Evolutionary conservation across 371 early-diverging fungal genomes (phyloP).

Genomic region (Saksenaea vasiformis): DNA sequence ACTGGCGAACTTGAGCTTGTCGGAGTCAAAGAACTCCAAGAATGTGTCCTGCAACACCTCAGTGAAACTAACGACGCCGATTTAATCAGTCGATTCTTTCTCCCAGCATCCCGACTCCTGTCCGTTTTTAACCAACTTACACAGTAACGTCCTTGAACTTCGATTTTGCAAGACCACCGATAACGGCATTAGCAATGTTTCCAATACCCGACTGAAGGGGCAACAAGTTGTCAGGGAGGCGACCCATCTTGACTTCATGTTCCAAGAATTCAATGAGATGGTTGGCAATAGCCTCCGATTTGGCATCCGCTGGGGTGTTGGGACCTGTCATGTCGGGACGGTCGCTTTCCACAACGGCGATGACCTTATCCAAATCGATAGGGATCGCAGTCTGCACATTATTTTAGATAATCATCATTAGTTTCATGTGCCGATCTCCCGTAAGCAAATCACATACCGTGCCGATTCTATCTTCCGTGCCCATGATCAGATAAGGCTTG

Average conservation of each 20-base stretch:
- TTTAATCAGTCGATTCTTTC: background rate
- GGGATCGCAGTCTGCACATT: slow-evolving; percentile 47
- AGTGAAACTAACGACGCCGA: slow-evolving; percentile 34
- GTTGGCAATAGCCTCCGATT: slow-evolving; percentile 45
- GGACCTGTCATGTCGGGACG: slow-evolving; percentile 52
- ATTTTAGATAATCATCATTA: background rate
- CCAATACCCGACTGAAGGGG: slow-evolving; percentile 60
- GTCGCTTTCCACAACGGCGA: slow-evolving; percentile 50
- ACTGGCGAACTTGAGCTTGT: slow-evolving; percentile 53
- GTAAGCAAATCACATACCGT: slow-evolving; percentile 31
- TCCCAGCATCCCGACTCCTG: slow-evolving; percentile 7
- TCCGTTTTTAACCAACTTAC: slow-evolving; percentile 28
- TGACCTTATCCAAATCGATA: slow-evolving; percentile 49
- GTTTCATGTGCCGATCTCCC: background rate
- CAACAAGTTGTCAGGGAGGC: slow-evolving; percentile 47
- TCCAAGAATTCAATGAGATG: slow-evolving; percentile 56
- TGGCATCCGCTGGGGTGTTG: slow-evolving; percentile 44
- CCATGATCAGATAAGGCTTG: slow-evolving; percentile 52
- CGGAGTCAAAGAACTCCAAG: slow-evolving; percentile 56
- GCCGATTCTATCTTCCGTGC: slow-evolving; percentile 54
- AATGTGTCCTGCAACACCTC: slow-evolving; percentile 57
- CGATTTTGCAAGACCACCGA: slow-evolving; percentile 54
- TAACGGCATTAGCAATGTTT: slow-evolving; percentile 59
- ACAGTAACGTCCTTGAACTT: slow-evolving; percentile 54
- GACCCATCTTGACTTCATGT: slow-evolving; percentile 54